Evolutionary conservation across 306 rosid genomes (phyloP).

Genomic region (Castanopsis chinensis): DNA sequence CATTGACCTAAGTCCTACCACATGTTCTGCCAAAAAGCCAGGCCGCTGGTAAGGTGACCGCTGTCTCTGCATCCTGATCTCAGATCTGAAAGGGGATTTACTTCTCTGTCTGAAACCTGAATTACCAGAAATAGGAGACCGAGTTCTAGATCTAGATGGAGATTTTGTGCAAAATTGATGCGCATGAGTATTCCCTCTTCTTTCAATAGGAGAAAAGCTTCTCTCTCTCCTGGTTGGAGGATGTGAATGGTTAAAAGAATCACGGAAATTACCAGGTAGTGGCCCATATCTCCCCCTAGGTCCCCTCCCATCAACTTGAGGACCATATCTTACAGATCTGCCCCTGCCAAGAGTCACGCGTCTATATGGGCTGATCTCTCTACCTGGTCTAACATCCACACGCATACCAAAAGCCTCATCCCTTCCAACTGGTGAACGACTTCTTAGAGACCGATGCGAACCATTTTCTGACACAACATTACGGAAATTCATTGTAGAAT

Average conservation of each 20-base stretch:
- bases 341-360: conserved; percentile 1
- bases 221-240: neutral
- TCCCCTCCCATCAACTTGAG: neutral
- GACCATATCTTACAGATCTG: neutral
- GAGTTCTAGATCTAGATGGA: conserved; percentile 3
- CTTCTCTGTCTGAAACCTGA: neutral
- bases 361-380: neutral
- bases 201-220: neutral
- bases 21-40: neutral
- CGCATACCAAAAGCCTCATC: neutral
- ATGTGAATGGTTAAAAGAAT: neutral
- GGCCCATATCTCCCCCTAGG: neutral
- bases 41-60: conserved; percentile 5
- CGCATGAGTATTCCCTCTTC: neutral
- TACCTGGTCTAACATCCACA: neutral
- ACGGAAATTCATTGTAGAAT: neutral
- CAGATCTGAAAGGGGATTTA: conserved; percentile 1
- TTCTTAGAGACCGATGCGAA: neutral
- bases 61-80: neutral
- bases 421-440: neutral
- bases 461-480: neutral
- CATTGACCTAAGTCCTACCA: neutral
- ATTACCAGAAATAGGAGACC: neutral
- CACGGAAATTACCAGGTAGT: neutral
- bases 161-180: neutral